Base-by-base conservation (phyloP, 169 alveolate genomes). In the Cryptosporidium canis region DNA sequence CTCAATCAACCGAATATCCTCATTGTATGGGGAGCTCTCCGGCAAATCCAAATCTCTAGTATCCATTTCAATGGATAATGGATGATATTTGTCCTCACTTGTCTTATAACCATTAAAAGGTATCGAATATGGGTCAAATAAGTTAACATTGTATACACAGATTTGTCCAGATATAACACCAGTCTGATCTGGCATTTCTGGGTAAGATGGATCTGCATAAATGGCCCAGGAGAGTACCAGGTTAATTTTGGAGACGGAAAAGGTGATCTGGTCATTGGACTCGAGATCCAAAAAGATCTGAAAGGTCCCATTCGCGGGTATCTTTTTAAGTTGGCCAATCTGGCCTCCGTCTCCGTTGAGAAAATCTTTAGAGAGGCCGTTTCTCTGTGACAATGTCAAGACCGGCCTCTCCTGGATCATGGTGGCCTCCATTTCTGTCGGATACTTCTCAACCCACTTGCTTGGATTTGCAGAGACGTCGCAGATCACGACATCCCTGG, bases 391-490 rank as follows among this genome's bases (percentile, higher is more conserved):
- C 41, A 39, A n/a, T 4, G 41, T 66, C 41, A 66, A 21, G 47
- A 24, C n/a, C 11, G 83, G 61, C 3, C 33, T 21, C 21, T 14
- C 9, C 24, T 66, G 43, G 24, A 27, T 37, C 1, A 21, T 66
- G 41, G 18, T 44, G 16, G 55, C 16, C 21, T 63, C 31, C 7
- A 35, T n/a, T 27, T 63, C 44, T 7, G 47, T 27, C 0, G 24
- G 9, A 16, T 31, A 35, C 11, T 44, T 61, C 14, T 56, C 72
- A n/a, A 77, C 37, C 87, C 87, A 77, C n/a, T 77, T 77, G 29
- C 87, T 58, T 39, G 87, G 72, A 77, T 27, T 6, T 3, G 72
- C 44, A 39, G 87, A 77, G 18, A 77, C 41, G 33, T 77, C 64
- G n/a, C 21, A 61, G 12, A 77, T 56, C 4, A 18, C 7, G 0